A percentile compares a stretch with the other conserved stretches of the same genome.
phyloP scores from a whole-genome alignment of 2,329 filamentous ascomycete genomes.

The Nothopassalora personata region DNA sequence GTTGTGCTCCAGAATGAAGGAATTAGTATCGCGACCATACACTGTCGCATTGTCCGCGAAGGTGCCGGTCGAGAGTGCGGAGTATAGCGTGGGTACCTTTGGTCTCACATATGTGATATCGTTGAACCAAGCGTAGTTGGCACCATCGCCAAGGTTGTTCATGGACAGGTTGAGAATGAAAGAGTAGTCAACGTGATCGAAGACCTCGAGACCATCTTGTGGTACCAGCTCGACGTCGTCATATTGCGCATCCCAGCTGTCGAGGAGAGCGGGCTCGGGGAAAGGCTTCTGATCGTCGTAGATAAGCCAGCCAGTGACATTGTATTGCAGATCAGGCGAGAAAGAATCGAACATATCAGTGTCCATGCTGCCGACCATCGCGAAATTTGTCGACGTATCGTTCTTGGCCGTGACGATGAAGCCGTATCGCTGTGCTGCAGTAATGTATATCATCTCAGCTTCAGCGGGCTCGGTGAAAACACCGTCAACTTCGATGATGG shows the following conservation, averaged over 20 bases:
- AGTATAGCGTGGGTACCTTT: conserved; percentile 76
- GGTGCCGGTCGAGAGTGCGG: conserved; percentile 58
- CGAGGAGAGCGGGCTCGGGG: conserved; percentile 50
- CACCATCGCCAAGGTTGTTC: conserved; percentile 63
- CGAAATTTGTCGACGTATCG: conserved; percentile 51
- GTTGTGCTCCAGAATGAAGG: conserved; percentile 61
- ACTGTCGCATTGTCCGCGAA: conserved; percentile 41
- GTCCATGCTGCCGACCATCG: conserved; percentile 52
- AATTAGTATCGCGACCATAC: conserved; percentile 50
- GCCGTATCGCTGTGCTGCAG: conserved; percentile 67
- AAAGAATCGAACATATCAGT: conserved; percentile 58
- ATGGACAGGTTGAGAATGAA: conserved; percentile 58
- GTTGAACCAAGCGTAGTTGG: conserved; percentile 60
- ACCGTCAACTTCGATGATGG: conserved; percentile 65
- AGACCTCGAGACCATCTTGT: conserved; percentile 57
- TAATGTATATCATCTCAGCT: conserved; percentile 58
- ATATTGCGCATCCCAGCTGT: conserved; percentile 57
- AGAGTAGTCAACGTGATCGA: conserved; percentile 57
- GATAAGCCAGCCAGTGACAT: conserved; percentile 52
- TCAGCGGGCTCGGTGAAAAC: conserved; percentile 57
- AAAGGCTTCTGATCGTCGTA: conserved; percentile 47
- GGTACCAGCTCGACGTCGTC: conserved; percentile 72
- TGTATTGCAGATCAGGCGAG: conserved; percentile 62
- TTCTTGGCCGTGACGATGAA: conserved; percentile 59
- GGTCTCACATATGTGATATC: conserved; percentile 69